These are phyloP conservation scores for Thelonectria rubi DNA, from an alignment of 2,329 filamentous ascomycete species.

Conservation along the genomic window DNA sequence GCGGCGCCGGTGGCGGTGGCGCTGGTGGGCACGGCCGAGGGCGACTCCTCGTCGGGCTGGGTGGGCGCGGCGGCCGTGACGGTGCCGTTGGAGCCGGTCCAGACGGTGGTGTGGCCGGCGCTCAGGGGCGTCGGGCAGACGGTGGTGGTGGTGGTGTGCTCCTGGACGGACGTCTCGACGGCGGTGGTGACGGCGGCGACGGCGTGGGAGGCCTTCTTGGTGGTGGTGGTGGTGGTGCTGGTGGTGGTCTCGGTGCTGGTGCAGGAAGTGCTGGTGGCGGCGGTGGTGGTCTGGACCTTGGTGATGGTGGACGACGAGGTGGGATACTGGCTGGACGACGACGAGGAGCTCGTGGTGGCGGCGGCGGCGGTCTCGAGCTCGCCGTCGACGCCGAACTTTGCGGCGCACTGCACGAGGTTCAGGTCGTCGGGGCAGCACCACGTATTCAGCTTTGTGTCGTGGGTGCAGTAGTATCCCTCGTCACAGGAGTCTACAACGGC, in stretches of 20 bases:
- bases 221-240: constrained; percentile 45
- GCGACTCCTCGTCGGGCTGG: constrained; percentile 36
- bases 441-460: constrained; percentile 59
- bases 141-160: constrained; percentile 43
- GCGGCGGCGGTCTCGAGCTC: constrained; percentile 44
- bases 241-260: constrained; percentile 32
- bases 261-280: constrained; percentile 18
- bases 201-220: constrained; percentile 18
- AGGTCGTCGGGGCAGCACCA: constrained; percentile 69
- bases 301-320: constrained; percentile 40
- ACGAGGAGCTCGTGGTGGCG: constrained; percentile 47
- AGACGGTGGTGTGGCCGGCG: constrained; percentile 43
- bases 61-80: constrained; percentile 39
- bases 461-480: constrained; percentile 69
- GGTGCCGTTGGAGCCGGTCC: constrained; percentile 47
- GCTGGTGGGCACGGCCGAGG: constrained; percentile 32
- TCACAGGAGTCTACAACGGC: constrained; percentile 64
- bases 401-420: constrained; percentile 64
- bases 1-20: constrained; percentile 43
- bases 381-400: constrained; percentile 58
- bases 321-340: constrained; percentile 40
- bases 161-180: constrained; percentile 34
- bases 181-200: constrained; percentile 42
- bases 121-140: constrained; percentile 36
- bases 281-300: constrained; percentile 31